phyloP scores from a whole-genome alignment of 768 basidiomycete species.

The Auricularia sp. region DNA sequence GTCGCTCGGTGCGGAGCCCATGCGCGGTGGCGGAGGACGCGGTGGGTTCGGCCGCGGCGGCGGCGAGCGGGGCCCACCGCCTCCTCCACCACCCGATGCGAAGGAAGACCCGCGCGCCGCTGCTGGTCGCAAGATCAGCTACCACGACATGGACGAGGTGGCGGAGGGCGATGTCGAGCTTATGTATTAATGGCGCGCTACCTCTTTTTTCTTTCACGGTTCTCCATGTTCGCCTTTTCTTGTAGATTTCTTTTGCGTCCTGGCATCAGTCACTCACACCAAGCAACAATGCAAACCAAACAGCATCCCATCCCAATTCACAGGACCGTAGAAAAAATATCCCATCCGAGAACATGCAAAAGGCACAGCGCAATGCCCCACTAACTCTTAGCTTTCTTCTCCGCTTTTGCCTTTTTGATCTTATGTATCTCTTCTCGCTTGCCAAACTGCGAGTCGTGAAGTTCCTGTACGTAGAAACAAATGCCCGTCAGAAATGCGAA shows the following conservation, averaged over 20 bases:
- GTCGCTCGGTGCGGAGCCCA: conserved; percentile 38
- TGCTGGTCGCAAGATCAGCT: conserved; percentile 81
- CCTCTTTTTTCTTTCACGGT: neutral
- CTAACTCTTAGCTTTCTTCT: neutral
- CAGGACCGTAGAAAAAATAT: neutral
- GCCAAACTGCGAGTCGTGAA: conserved; percentile 85
- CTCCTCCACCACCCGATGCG: conserved; percentile 77
- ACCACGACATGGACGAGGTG: conserved; percentile 91
- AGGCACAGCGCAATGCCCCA: neutral
- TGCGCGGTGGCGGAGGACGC: conserved; percentile 26
- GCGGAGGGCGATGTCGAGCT: conserved; percentile 62
- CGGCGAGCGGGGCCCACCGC: conserved; percentile 42
- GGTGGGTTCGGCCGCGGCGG: conserved; percentile 29
- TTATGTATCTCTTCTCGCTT: conserved; percentile 75
- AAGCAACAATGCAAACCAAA: neutral
- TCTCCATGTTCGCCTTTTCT: neutral
- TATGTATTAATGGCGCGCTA: conserved; percentile 13
- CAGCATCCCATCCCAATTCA: neutral
- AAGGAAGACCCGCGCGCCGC: conserved; percentile 90
- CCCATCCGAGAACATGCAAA: neutral
- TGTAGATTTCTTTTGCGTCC: neutral
- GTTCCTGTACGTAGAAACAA: conserved; percentile 37
- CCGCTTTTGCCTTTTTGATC: conserved; percentile 35
- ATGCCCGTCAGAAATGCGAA: neutral
- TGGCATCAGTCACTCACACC: neutral